phyloP scores from a whole-genome alignment of 805 yeast genomes.

The Deakozyma indianensis region DNA sequence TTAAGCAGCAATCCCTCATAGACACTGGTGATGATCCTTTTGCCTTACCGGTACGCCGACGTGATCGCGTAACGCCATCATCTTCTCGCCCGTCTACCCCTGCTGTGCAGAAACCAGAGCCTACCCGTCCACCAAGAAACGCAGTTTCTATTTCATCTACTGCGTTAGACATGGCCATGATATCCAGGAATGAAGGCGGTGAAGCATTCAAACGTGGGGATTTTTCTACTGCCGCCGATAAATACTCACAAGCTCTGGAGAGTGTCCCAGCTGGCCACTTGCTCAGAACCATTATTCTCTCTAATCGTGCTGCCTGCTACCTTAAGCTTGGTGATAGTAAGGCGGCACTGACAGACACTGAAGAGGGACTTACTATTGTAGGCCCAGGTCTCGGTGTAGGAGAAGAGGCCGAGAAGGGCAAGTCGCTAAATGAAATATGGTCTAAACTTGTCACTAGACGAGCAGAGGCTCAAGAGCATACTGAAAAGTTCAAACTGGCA shows the following conservation, averaged over 20 bases:
- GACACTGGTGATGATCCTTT: background rate
- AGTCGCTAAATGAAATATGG: conserved; percentile 56
- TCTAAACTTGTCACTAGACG: conserved; percentile 49
- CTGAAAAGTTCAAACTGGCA: conserved; percentile 58
- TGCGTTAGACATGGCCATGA: conserved; percentile 17
- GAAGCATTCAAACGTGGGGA: conserved; percentile 70
- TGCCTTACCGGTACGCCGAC: background rate
- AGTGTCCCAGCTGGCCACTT: conserved; percentile 52
- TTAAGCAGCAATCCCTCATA: background rate
- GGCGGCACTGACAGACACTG: conserved; percentile 32
- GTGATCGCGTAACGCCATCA: background rate
- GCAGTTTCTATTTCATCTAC: conserved; percentile 6
- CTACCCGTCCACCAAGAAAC: background rate
- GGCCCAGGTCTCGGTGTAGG: conserved; percentile 24
- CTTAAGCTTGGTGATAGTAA: conserved; percentile 60
- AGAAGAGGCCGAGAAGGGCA: conserved; percentile 33
- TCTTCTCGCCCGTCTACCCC: background rate
- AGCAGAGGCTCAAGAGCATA: conserved; percentile 75
- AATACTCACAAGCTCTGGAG: conserved; percentile 42
- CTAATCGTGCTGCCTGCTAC: conserved; percentile 60
- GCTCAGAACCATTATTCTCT: conserved; percentile 48
- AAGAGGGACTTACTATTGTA: conserved; percentile 31
- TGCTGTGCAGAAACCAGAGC: background rate
- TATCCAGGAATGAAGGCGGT: conserved; percentile 33
- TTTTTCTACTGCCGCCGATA: conserved; percentile 47